phyloP scores from a whole-genome alignment of 768 basidiomycete species.

The Boletus sp. region DNA sequence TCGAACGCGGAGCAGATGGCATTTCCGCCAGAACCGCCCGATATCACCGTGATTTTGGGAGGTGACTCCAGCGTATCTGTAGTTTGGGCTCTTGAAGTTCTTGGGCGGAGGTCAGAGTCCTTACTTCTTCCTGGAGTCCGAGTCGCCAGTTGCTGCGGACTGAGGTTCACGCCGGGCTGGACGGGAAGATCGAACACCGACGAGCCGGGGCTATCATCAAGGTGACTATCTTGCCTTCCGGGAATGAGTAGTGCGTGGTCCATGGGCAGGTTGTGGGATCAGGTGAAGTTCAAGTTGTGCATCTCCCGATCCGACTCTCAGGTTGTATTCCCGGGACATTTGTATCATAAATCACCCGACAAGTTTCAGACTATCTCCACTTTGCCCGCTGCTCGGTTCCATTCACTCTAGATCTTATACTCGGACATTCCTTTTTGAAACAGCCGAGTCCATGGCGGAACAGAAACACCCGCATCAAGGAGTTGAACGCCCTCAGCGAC shows the following conservation, averaged over 20 bases:
- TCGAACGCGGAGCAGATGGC: conserved; percentile 84
- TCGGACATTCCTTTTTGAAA: neutral
- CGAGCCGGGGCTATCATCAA: conserved; percentile 55
- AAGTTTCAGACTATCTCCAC: neutral
- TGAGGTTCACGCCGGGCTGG: conserved; percentile 27
- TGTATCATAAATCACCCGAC: neutral
- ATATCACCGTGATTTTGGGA: conserved; percentile 69
- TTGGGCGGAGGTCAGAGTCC: conserved; percentile 1
- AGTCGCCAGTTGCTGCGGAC: conserved; percentile 20
- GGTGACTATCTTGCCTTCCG: conserved; percentile 1
- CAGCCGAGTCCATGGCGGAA: neutral
- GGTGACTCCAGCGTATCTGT: conserved; percentile 5
- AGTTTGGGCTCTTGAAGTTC: neutral
- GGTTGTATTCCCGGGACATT: neutral
- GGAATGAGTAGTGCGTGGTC: conserved; percentile 13
- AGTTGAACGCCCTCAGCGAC: neutral
- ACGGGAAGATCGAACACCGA: conserved; percentile 73
- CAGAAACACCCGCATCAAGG: neutral
- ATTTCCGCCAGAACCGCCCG: conserved; percentile 94
- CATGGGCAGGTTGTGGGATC: conserved; percentile 5
- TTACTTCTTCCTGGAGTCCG: conserved; percentile 9
- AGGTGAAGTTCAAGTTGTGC: neutral
- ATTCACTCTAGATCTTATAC: neutral
- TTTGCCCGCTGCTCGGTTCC: too few relatives aligned
- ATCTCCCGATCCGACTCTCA: neutral